A percentile compares a stretch with the other conserved stretches of the same genome.
Conservation (phyloP, 257 asterid genomes). For the Handroanthus guayacan region DNA sequence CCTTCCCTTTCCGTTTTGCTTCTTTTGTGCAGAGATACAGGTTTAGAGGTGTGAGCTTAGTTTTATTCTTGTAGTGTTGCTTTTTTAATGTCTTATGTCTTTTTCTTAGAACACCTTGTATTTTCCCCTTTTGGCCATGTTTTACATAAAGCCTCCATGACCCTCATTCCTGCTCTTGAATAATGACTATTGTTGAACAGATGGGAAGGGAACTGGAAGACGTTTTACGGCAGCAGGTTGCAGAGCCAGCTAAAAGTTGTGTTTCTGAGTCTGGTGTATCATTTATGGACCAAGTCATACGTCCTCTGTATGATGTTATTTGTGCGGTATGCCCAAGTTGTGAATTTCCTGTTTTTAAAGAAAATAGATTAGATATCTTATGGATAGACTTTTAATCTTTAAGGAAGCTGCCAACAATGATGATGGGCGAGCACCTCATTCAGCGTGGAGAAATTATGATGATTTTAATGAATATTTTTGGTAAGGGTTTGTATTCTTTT, state of each 20-base stretch:
- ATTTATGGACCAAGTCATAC: constrained; percentile 85
- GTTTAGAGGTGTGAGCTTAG: no score
- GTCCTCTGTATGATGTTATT: constrained; percentile 83
- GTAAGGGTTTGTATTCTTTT: constrained; percentile 52
- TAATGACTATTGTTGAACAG: constrained; percentile 55
- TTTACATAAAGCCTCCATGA: constrained; percentile 19
- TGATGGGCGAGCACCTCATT: constrained; percentile 96
- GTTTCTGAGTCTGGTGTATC: constrained; percentile 77
- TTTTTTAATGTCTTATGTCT: neutral
- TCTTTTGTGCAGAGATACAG: neutral
- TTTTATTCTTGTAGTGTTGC: no score
- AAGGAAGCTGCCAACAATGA: constrained; percentile 94
- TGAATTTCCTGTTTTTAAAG: neutral
- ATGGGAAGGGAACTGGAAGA: constrained; percentile 97
- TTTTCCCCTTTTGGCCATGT: constrained; percentile 1
- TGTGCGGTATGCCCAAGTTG: constrained; percentile 72
- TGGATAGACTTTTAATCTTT: constrained; percentile 27
- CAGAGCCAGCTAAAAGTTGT: constrained; percentile 92
- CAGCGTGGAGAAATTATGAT: constrained; percentile 98
- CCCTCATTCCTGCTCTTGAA: constrained; percentile 30
- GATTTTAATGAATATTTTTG: constrained; percentile 98
- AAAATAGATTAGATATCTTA: constrained; percentile 15
- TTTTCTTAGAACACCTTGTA: constrained; percentile 10
- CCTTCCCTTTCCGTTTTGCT: no score
- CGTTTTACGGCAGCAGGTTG: constrained; percentile 63